phyloP scores from a whole-genome alignment of 768 basidiomycete species.

The Trametes cubensis region DNA sequence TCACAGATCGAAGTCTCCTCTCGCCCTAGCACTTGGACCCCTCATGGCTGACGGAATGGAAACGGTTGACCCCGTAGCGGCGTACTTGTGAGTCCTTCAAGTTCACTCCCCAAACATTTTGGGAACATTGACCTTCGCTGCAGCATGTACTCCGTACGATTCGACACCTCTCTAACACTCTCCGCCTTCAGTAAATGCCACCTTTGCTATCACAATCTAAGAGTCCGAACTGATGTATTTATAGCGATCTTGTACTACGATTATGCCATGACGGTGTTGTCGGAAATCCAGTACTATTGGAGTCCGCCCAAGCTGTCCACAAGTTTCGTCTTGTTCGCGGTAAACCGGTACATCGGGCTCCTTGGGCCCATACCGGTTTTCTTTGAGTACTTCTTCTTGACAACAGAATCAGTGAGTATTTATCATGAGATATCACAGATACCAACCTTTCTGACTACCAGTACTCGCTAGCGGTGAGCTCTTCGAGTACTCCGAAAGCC shows the following conservation, averaged over 20 bases:
- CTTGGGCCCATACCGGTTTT: slow-evolving; percentile 29
- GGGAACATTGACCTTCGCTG: background rate
- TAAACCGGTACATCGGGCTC: slow-evolving; percentile 29
- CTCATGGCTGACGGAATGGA: too few relatives aligned
- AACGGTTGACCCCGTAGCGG: background rate
- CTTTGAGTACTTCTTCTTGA: slow-evolving; percentile 12
- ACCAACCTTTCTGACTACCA: background rate
- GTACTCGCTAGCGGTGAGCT: background rate
- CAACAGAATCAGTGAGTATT: slow-evolving; percentile 12
- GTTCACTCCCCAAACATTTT: too few relatives aligned
- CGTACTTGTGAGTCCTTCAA: background rate
- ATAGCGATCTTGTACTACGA: slow-evolving; percentile 45
- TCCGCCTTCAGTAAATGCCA: slow-evolving; percentile 8
- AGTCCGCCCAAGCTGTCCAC: slow-evolving; percentile 12
- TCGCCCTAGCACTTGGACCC: too few relatives aligned
- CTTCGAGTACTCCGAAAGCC: background rate
- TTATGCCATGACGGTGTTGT: slow-evolving; percentile 46
- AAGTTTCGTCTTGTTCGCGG: slow-evolving; percentile 25
- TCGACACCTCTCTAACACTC: slow-evolving; percentile 11
- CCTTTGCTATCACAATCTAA: too few relatives aligned
- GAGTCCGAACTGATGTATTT: too few relatives aligned
- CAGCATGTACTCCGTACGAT: slow-evolving; percentile 6
- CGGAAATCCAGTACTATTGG: slow-evolving; percentile 52
- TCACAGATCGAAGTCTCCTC: too few relatives aligned
- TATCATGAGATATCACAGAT: background rate